Conservation (phyloP, 2,329 filamentous ascomycete genomes). For the Hymenoscyphus fraxineus region DNA sequence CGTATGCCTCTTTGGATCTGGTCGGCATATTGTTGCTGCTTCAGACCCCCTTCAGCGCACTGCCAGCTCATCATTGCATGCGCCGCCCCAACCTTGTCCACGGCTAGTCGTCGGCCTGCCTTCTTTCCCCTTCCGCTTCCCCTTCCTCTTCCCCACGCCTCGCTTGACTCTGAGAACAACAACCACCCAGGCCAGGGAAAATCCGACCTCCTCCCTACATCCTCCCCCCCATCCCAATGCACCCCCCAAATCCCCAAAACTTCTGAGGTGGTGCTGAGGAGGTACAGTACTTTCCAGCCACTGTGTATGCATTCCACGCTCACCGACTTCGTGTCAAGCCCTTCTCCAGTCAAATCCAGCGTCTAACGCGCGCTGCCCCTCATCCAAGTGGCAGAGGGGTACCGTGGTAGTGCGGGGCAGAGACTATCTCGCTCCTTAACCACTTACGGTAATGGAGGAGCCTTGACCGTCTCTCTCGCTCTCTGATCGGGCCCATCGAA, state of each 20-base stretch:
- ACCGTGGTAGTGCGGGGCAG: slow-evolving; percentile 34
- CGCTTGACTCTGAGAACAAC: slow-evolving; percentile 2
- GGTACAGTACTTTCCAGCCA: slow-evolving; percentile 30
- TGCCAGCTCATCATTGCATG: slow-evolving; percentile 80
- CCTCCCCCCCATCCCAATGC: neutral
- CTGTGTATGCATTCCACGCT: slow-evolving; percentile 35
- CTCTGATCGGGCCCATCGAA: neutral
- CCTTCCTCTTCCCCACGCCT: slow-evolving; percentile 3
- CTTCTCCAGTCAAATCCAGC: slow-evolving; percentile 35
- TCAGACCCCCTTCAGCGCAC: slow-evolving; percentile 54
- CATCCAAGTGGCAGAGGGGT: slow-evolving; percentile 23
- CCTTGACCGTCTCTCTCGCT: slow-evolving; percentile 17
- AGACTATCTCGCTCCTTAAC: slow-evolving; percentile 18
- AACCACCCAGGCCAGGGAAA: neutral
- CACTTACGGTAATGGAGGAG: slow-evolving; percentile 22
- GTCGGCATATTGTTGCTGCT: slow-evolving; percentile 46
- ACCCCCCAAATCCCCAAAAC: neutral
- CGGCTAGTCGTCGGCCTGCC: slow-evolving; percentile 28
- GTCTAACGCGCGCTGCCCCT: slow-evolving; percentile 25
- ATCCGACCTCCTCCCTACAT: neutral
- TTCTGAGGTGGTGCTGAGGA: slow-evolving; percentile 17
- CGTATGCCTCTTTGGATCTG: slow-evolving; percentile 38
- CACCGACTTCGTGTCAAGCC: slow-evolving; percentile 39
- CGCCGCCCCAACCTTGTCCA: slow-evolving; percentile 42
- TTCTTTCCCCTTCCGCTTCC: slow-evolving; percentile 26